Evolutionary conservation across 768 basidiomycete genomes (phyloP).

Genomic region (Termitomyces heimii): DNA sequence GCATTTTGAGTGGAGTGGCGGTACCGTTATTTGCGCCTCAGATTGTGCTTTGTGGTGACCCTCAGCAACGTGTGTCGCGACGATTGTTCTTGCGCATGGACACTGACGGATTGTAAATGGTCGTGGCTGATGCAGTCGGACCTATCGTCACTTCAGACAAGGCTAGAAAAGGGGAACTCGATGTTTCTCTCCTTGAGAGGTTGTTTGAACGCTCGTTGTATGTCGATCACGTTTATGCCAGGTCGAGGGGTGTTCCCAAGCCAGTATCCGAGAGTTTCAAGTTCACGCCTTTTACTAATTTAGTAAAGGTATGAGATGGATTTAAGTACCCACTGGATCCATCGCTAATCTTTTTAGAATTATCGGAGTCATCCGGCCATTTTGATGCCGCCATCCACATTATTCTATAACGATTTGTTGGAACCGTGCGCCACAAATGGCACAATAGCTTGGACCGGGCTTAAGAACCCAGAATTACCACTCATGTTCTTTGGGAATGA

Average conservation of each 20-base stretch:
- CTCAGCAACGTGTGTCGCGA: conserved; percentile 36
- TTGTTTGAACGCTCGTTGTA: conserved; percentile 40
- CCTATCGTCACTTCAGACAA: conserved; percentile 40
- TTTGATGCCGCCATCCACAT: conserved; percentile 46
- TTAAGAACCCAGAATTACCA: conserved; percentile 33
- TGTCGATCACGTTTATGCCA: conserved; percentile 17
- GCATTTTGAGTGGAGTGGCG: not conserved
- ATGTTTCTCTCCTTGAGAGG: conserved; percentile 43
- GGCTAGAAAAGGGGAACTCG: conserved; percentile 37
- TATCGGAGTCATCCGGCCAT: conserved; percentile 48
- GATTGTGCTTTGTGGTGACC: conserved; percentile 45
- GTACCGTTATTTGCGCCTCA: conserved; percentile 28
- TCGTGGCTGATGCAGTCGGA: conserved; percentile 29
- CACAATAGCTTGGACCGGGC: conserved; percentile 31
- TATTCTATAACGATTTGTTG: conserved; percentile 47
- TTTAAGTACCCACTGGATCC: not conserved
- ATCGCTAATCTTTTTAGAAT: conserved; percentile 22
- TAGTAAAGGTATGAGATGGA: conserved; percentile 32
- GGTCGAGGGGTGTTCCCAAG: conserved; percentile 5
- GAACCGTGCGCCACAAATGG: conserved; percentile 41
- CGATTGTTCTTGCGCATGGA: not conserved
- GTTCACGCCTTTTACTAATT: conserved; percentile 31
- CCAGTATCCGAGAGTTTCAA: not conserved
- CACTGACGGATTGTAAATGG: not conserved
- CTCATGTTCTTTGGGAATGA: conserved; percentile 40